phyloP scores from a whole-genome alignment of 1,139 yeast genomes.

The Protomyces inouyei region DNA sequence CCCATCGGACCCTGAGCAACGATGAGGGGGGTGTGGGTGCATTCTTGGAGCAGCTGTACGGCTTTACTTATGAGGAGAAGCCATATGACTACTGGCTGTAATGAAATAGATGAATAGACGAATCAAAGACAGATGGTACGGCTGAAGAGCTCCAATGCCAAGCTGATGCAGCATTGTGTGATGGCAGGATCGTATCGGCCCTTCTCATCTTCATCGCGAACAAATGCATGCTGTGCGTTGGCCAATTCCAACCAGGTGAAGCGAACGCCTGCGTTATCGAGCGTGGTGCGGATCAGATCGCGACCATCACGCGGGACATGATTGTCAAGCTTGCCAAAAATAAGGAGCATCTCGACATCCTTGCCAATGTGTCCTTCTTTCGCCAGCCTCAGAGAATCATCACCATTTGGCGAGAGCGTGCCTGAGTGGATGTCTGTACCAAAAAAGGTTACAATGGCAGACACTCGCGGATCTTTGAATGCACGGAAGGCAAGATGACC shows the following conservation, averaged over 20 bases:
- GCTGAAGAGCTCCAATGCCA: conserved; percentile 65
- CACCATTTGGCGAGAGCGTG: conserved; percentile 59
- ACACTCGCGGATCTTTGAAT: conserved; percentile 59
- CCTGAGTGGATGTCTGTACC: conserved; percentile 74
- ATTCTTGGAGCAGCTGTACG: conserved; percentile 15
- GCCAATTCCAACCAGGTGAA: conserved; percentile 70
- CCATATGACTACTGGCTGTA: conserved; percentile 20
- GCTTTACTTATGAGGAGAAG: conserved; percentile 8
- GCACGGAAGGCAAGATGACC: conserved; percentile 78
- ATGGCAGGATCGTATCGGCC: conserved; percentile 76
- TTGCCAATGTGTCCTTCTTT: conserved; percentile 47
- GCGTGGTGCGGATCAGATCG: conserved; percentile 60
- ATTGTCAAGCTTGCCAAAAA: conserved; percentile 73
- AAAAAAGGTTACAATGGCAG: conserved; percentile 69
- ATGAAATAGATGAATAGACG: background rate
- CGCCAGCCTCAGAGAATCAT: conserved; percentile 59
- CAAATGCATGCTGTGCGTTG: conserved; percentile 71
- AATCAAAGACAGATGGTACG: conserved; percentile 52
- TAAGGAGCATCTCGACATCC: conserved; percentile 51
- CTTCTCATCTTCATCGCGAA: conserved; percentile 70
- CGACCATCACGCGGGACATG: conserved; percentile 79
- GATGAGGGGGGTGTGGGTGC: conserved; percentile 27
- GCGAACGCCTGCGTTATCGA: conserved; percentile 56
- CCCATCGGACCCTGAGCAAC: conserved; percentile 16
- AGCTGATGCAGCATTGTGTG: conserved; percentile 61